phyloP scores from a whole-genome alignment of 805 yeast genomes.

The Pichia phayaonensis region DNA sequence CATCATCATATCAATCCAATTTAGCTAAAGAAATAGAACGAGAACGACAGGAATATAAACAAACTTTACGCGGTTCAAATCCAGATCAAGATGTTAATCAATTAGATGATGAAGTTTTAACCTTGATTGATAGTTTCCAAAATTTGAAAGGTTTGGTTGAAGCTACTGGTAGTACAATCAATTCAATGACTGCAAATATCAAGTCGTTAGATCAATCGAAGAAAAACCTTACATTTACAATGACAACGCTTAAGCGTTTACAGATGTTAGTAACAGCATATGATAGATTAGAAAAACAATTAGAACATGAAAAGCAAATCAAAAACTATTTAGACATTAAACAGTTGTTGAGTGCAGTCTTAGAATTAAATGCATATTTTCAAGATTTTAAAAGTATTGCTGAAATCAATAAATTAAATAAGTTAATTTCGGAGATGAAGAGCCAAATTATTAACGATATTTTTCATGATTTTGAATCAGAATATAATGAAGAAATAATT shows the following conservation, averaged over 20 bases:
- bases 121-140: constrained; percentile 38
- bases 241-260: constrained; percentile 79
- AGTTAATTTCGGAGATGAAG: constrained; percentile 52
- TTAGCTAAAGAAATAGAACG: constrained; percentile 38
- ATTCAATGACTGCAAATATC: constrained; percentile 67
- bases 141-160: constrained; percentile 41
- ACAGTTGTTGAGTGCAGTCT: constrained; percentile 59
- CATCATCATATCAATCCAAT: constrained; percentile 41
- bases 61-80: constrained; percentile 11
- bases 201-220: constrained; percentile 75
- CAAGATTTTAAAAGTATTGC: constrained; percentile 76
- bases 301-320: constrained; percentile 25
- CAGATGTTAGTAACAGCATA: constrained; percentile 80
- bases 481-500: constrained; percentile 31
- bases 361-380: constrained; percentile 65
- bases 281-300: constrained; percentile 45
- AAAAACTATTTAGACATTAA: constrained; percentile 45
- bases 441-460: constrained; percentile 59
- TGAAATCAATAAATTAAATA: constrained; percentile 62
- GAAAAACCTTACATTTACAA: constrained; percentile 71
- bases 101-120: constrained; percentile 29
- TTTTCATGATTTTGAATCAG: constrained; percentile 61
- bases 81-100: constrained; percentile 16
- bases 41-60: constrained; percentile 31
- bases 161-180: constrained; percentile 53